Conservation (phyloP, 257 asterid genomes). For the Gardenia jasminoides region DNA sequence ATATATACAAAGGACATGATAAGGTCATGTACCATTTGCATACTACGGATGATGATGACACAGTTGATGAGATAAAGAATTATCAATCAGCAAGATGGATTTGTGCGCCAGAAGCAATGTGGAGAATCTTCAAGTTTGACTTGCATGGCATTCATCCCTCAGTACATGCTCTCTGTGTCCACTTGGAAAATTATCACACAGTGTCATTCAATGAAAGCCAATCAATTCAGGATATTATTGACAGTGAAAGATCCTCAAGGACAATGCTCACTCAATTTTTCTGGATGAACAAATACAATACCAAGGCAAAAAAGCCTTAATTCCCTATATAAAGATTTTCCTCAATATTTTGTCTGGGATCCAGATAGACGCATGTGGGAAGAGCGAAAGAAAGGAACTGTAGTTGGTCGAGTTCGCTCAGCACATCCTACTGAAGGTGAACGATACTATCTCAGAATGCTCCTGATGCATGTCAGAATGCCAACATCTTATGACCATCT, state of each 20-base stretch:
- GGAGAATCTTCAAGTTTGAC: no score
- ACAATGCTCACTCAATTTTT: neutral
- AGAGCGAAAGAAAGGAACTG: neutral
- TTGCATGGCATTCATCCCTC: no score
- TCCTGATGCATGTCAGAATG: neutral
- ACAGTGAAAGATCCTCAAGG: no score
- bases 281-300: no score
- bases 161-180: no score
- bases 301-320: accelerated
- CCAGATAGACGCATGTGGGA: neutral
- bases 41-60: no score
- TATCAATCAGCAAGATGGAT: no score
- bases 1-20: no score
- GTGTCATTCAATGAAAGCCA: neutral
- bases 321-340: neutral
- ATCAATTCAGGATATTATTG: neutral
- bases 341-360: neutral
- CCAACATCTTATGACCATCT: neutral
- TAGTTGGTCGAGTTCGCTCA: no score
- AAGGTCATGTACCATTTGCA: no score
- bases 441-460: neutral
- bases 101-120: no score
- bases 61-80: no score
- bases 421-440: neutral
- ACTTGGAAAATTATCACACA: neutral